These are phyloP conservation scores for Chiua virens DNA, from an alignment of 768 basidiomycete species.

Conservation along the genomic window DNA sequence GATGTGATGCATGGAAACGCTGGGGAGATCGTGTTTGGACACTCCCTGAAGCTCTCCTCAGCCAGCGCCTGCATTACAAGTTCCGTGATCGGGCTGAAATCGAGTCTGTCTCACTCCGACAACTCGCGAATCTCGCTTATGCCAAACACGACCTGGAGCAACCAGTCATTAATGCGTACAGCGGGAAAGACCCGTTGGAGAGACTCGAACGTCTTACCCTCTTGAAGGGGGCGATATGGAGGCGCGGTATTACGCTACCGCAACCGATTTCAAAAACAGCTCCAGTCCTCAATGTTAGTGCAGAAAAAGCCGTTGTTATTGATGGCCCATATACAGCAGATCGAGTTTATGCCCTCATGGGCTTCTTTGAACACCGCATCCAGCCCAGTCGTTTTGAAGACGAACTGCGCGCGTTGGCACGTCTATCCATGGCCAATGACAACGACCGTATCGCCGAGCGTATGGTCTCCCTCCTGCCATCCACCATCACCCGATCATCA, in stretches of 20 bases:
- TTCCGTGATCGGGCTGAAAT: not conserved
- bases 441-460: conserved; percentile 22
- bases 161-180: conserved; percentile 17
- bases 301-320: not conserved
- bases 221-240: conserved; percentile 20
- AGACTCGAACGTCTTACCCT: conserved; percentile 16
- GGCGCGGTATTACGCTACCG: not conserved
- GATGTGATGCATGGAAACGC: not conserved
- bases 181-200: conserved; percentile 18
- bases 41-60: conserved; percentile 13
- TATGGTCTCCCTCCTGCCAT: conserved; percentile 20
- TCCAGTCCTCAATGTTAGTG: too few relatives aligned
- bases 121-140: conserved; percentile 20
- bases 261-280: too few relatives aligned
- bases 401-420: conserved; percentile 16
- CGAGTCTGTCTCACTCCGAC: not conserved
- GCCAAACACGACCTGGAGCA: conserved; percentile 5
- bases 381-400: conserved; percentile 11
- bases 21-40: conserved; percentile 22
- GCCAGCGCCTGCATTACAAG: conserved; percentile 7
- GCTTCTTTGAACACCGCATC: conserved; percentile 23
- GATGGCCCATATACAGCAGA: conserved; percentile 12
- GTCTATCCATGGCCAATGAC: conserved; percentile 24
- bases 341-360: conserved; percentile 22
- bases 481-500: not conserved